phyloP scores from a whole-genome alignment of 2,329 filamentous ascomycete genomes.

The Alternaria sp. region DNA sequence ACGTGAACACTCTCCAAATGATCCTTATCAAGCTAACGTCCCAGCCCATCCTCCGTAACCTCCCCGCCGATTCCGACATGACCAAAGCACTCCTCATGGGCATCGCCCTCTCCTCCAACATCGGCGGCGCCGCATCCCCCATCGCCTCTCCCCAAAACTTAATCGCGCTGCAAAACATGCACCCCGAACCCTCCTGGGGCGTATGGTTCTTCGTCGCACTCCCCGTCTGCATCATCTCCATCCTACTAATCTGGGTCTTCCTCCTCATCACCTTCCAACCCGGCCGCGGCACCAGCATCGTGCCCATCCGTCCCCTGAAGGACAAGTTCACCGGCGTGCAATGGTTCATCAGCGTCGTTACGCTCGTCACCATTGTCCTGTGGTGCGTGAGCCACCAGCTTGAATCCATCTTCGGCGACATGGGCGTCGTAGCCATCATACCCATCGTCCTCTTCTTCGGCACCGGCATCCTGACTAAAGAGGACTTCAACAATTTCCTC shows the following conservation, averaged over 20 bases:
- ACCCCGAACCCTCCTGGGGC: slow-evolving; percentile 87
- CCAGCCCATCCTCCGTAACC: slow-evolving; percentile 91
- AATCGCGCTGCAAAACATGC: slow-evolving; percentile 95
- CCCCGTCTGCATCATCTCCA: slow-evolving; percentile 87
- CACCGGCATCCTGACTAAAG: slow-evolving; percentile 93
- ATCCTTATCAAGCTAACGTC: slow-evolving; percentile 10
- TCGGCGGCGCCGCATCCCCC: slow-evolving; percentile 93
- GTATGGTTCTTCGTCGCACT: slow-evolving; percentile 97
- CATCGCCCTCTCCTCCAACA: slow-evolving; percentile 92
- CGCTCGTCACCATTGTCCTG: slow-evolving; percentile 80
- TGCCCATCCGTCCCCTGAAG: slow-evolving; percentile 87
- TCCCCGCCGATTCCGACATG: slow-evolving; percentile 89
- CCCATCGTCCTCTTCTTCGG: slow-evolving; percentile 96
- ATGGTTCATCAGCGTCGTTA: slow-evolving; percentile 89
- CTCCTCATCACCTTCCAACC: slow-evolving; percentile 86
- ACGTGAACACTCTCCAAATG: slow-evolving; percentile 24
- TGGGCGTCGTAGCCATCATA: slow-evolving; percentile 97
- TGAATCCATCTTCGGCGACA: slow-evolving; percentile 88
- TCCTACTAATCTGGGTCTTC: slow-evolving; percentile 87
- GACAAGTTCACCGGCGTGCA: slow-evolving; percentile 88
- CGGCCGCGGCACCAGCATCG: slow-evolving; percentile 82
- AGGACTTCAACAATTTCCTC: slow-evolving; percentile 99
- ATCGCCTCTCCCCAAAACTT: slow-evolving; percentile 98
- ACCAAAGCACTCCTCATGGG: slow-evolving; percentile 94
- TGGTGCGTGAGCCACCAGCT: slow-evolving; percentile 95